phyloP scores from a whole-genome alignment of 2,329 filamentous ascomycete species.

The Apiospora phragmitis region DNA sequence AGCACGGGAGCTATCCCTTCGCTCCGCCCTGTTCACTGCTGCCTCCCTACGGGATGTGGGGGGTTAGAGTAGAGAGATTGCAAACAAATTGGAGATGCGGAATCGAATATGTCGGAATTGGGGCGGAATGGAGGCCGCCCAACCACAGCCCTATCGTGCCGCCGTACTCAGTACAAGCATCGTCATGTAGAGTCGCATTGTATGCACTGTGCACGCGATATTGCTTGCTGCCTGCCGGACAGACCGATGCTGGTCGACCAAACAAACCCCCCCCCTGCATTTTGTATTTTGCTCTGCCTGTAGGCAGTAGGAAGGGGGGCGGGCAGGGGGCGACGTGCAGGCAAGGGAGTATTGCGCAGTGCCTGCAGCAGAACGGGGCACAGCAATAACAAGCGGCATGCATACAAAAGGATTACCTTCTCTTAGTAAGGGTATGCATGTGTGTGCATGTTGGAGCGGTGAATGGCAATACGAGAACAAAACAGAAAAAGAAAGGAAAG shows the following conservation, averaged over 20 bases:
- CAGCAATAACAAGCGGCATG: not conserved
- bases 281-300: not conserved
- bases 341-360: not conserved
- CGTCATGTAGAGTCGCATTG: not conserved
- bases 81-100: not conserved
- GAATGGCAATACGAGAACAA: not conserved
- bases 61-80: not conserved
- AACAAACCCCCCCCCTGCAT: not conserved
- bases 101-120: not conserved
- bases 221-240: not conserved
- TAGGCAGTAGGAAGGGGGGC: no score
- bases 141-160: not conserved
- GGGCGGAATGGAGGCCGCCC: not conserved
- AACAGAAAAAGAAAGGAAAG: not conserved
- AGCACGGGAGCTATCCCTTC: not conserved
- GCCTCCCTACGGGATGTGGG: not conserved
- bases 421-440: not conserved
- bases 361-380: not conserved
- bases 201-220: conserved; percentile 4
- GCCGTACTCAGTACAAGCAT: not conserved
- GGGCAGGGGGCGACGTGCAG: not conserved
- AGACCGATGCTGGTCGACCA: not conserved
- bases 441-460: not conserved
- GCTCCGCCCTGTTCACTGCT: not conserved
- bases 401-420: not conserved